phyloP scores from a whole-genome alignment of 306 rosid species.

The Vigna unguiculata region DNA sequence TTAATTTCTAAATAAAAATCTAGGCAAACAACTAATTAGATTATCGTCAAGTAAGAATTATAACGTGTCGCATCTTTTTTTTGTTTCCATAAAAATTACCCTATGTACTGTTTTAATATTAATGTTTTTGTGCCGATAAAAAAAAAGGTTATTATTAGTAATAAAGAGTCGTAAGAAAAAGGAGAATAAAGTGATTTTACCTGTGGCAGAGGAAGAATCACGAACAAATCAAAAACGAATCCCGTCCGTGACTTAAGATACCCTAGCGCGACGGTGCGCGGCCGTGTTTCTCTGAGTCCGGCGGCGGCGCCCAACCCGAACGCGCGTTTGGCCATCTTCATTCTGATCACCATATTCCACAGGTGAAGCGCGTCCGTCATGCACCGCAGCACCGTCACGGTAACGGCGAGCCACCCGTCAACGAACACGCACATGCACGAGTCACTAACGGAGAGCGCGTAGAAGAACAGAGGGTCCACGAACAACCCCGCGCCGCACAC shows the following conservation, averaged over 20 bases:
- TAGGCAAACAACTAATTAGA: too few relatives aligned
- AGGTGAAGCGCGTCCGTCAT: constrained; percentile 86
- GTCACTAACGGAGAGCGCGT: constrained; percentile 71
- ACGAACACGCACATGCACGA: constrained; percentile 79
- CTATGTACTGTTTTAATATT: too few relatives aligned
- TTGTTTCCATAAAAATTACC: too few relatives aligned
- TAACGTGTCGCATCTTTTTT: too few relatives aligned
- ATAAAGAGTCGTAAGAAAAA: too few relatives aligned
- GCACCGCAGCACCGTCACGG: constrained; percentile 88
- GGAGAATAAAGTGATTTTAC: constrained; percentile 33
- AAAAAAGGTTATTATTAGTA: too few relatives aligned
- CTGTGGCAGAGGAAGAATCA: constrained; percentile 91
- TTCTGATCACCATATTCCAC: constrained; percentile 84
- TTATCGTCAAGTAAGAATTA: too few relatives aligned
- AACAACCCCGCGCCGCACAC: constrained; percentile 80
- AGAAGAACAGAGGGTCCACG: constrained; percentile 88
- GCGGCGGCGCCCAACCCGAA: constrained; percentile 38
- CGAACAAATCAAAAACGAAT: constrained; percentile 79
- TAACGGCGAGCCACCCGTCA: constrained; percentile 89
- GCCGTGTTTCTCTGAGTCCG: constrained; percentile 49
- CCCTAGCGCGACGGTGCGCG: constrained; percentile 62
- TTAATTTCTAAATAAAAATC: too few relatives aligned
- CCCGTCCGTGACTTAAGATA: constrained; percentile 73
- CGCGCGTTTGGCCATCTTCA: constrained; percentile 61
- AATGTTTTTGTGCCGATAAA: too few relatives aligned